phyloP scores from a whole-genome alignment of 1,284 basidiomycete genomes.

The Ustilago tritici region DNA sequence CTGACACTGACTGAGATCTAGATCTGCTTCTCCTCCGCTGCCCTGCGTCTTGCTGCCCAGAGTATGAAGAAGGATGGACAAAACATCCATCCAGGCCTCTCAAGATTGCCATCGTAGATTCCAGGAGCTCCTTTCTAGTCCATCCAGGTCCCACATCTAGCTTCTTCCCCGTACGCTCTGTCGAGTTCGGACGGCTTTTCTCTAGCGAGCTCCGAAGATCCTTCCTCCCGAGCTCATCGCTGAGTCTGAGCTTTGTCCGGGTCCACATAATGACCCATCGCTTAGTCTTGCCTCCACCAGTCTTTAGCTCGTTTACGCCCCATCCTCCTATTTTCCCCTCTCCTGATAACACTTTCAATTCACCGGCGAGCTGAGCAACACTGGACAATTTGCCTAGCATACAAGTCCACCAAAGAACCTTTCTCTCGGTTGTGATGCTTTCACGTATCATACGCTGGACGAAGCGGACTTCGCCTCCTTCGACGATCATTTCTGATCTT shows the following conservation, averaged over 20 bases:
- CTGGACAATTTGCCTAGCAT: conserved; percentile 88
- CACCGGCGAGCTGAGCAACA: conserved; percentile 75
- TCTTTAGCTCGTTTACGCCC: conserved; percentile 82
- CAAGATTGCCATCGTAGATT: conserved; percentile 1
- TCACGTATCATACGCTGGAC: conserved; percentile 83
- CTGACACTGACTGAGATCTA: neutral
- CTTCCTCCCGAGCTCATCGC: conserved; percentile 17
- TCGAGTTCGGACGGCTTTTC: neutral
- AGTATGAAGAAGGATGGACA: conserved; percentile 5
- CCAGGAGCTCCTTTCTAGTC: conserved; percentile 26
- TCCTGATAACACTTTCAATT: conserved; percentile 72
- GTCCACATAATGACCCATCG: conserved; percentile 89
- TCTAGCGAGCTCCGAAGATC: conserved; percentile 9
- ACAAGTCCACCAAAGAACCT: conserved; percentile 82
- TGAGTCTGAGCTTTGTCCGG: conserved; percentile 12
- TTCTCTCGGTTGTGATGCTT: conserved; percentile 73
- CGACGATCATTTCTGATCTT: conserved; percentile 84
- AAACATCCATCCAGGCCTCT: conserved; percentile 24
- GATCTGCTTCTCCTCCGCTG: neutral
- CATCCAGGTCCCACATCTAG: conserved; percentile 14
- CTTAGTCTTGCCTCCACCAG: conserved; percentile 79
- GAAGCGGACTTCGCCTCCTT: conserved; percentile 85
- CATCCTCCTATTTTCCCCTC: conserved; percentile 76
- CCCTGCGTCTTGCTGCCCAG: no score
- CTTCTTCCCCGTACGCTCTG: conserved; percentile 10